These are phyloP conservation scores for Starmerella powellii DNA, from an alignment of 805 yeast genomes.

Conservation along the genomic window DNA sequence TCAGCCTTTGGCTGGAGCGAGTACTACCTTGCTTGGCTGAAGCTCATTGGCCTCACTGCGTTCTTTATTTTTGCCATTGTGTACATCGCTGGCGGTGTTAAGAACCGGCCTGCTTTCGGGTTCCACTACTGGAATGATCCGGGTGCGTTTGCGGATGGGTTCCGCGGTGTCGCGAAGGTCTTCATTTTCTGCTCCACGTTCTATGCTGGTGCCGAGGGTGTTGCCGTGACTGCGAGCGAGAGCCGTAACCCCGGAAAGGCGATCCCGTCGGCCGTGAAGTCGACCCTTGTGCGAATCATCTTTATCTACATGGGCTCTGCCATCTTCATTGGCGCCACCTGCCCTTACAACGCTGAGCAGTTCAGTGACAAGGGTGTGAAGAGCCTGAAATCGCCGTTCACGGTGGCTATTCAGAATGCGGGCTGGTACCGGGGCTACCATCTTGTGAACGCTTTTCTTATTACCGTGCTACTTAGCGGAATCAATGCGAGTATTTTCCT, in stretches of 20 bases:
- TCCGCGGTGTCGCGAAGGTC: constrained; percentile 37
- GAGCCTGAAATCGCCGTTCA: constrained; percentile 40
- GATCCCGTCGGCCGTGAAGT: constrained; percentile 49
- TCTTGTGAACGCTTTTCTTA: constrained; percentile 49
- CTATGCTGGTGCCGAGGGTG: constrained; percentile 48
- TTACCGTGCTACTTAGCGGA: constrained; percentile 54
- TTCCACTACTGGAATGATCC: constrained; percentile 48
- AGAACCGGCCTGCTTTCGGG: constrained; percentile 44
- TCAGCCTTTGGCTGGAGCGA: constrained; percentile 52
- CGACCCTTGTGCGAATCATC: constrained; percentile 44
- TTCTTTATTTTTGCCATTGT: constrained; percentile 46
- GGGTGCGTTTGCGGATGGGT: constrained; percentile 35
- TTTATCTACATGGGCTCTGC: constrained; percentile 48
- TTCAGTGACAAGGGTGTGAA: constrained; percentile 35
- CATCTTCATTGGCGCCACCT: constrained; percentile 47
- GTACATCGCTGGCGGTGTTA: constrained; percentile 44
- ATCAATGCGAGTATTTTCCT: constrained; percentile 58
- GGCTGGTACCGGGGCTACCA: constrained; percentile 44
- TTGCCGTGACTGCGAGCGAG: constrained; percentile 55
- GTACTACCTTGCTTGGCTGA: constrained; percentile 45
- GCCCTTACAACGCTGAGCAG: constrained; percentile 42
- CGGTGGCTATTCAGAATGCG: constrained; percentile 38
- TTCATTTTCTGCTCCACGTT: constrained; percentile 51
- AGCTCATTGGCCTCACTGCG: constrained; percentile 44
- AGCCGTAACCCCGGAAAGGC: constrained; percentile 49